Evolutionary conservation across 148 eudicot genomes (phyloP).

Genomic region (Selenicereus undatus): DNA sequence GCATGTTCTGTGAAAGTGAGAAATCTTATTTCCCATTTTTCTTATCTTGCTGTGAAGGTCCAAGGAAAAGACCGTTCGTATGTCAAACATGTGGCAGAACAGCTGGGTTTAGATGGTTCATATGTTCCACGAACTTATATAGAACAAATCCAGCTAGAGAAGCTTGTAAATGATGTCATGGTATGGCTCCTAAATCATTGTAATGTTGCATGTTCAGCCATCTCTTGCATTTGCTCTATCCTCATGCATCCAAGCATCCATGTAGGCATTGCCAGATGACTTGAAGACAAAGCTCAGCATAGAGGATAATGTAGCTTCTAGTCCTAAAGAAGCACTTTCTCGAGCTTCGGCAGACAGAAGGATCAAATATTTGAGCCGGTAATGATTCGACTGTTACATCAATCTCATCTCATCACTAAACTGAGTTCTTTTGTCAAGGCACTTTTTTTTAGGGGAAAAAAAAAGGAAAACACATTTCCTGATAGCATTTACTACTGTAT

Average conservation of each 20-base stretch:
- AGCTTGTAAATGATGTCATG: slow-evolving; percentile 88
- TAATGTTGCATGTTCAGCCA: slow-evolving; percentile 11
- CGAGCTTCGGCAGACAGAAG: slow-evolving; percentile 90
- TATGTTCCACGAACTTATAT: slow-evolving; percentile 90
- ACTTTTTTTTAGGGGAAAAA: not conserved
- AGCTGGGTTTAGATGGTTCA: slow-evolving; percentile 85
- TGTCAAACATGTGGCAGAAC: slow-evolving; percentile 66
- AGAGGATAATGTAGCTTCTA: slow-evolving; percentile 73
- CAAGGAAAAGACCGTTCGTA: slow-evolving; percentile 91
- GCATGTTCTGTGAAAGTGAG: not conserved
- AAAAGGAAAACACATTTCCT: not conserved
- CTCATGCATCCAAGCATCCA: slow-evolving; percentile 1
- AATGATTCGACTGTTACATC: slow-evolving; percentile 10
- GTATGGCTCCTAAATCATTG: slow-evolving; percentile 35
- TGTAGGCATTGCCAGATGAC: slow-evolving; percentile 89
- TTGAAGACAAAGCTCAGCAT: slow-evolving; percentile 89
- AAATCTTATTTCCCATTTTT: not conserved
- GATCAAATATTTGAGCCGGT: slow-evolving; percentile 75
- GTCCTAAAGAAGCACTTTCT: slow-evolving; percentile 96
- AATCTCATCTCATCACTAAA: not conserved
- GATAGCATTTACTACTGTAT: slow-evolving; percentile 8
- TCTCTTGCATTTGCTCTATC: slow-evolving; percentile 19
- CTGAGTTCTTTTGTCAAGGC: not conserved
- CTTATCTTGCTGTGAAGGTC: slow-evolving; percentile 41
- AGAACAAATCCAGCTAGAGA: slow-evolving; percentile 94